Base-by-base conservation (phyloP, 768 basidiomycete genomes). In the Glaciozyma martinii region DNA sequence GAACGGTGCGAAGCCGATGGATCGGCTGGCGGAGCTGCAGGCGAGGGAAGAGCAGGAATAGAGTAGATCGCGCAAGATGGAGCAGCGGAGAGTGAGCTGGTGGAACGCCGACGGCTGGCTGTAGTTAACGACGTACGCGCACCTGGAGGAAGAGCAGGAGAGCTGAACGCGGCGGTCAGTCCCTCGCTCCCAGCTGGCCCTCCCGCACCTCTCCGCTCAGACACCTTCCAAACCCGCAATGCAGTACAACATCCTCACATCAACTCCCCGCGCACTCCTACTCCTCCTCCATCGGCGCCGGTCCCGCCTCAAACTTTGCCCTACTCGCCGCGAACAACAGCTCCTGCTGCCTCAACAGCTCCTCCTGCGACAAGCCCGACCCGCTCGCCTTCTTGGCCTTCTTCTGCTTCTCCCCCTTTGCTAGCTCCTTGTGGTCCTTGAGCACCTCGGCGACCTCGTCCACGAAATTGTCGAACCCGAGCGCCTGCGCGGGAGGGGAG, bases 391-490 rank as follows among this genome's bases (percentile, higher is more conserved):
- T 89, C 32, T 87, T 68, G 21, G 60, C 86, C 77, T 94, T 94
- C 82, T 88, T 89, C 78, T 90, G 89, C 66, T 88, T 84, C 72
- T 93, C 90, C 85, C 92, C 73, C 60, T 61, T 97, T 77, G 87
- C 86, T 69, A 90, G 87, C 74, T 94, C 89, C 74, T 97, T 98
- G 78, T 95, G 92, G 71, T 95, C 94, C 76, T 92, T 90, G 69
- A 95, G 79, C 10, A 94, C 90, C 72, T 89, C 89, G 74, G 93
- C 86, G 0, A 95, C 89, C 74, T 97, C 92, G 7, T 85, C 77
- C 21, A 88, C 87, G 76, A 94, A 95, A 42, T 85, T 82, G 69
- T 95, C 91, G 73, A 95, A 97, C 27, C 93, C 95, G 27, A 98
- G 84, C 46, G 86, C 84, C 92, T 97, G 60, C 2, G 32, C 13